Percentiles rank a stretch among this genome's conserved stretches.
phyloP scores from a whole-genome alignment of 2,329 filamentous ascomycete species.

The Aspergillus oerlinghausenensis region DNA sequence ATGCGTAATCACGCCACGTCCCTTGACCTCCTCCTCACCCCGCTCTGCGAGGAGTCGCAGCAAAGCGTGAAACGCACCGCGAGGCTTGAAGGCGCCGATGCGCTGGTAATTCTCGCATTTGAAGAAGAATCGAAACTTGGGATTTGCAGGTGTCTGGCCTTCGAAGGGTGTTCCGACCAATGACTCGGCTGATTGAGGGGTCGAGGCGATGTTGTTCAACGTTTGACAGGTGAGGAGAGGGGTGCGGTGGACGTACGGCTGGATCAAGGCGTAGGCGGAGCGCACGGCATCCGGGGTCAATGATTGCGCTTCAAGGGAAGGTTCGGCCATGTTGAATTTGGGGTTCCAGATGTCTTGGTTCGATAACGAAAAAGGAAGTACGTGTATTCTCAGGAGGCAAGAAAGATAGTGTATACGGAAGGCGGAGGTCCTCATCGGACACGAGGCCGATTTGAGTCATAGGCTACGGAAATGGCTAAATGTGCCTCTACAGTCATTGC shows the following conservation, averaged over 20 bases:
- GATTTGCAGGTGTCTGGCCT: constrained; percentile 55
- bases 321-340: constrained; percentile 39
- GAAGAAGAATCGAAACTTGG: constrained; percentile 74
- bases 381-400: not conserved
- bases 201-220: constrained; percentile 69
- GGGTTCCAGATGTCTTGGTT: not conserved
- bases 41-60: constrained; percentile 61
- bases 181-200: constrained; percentile 54
- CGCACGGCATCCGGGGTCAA: constrained; percentile 69
- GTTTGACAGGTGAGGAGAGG: constrained; percentile 77
- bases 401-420: not conserved
- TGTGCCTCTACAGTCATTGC: not conserved
- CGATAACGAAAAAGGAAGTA: not conserved
- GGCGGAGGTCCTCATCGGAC: not conserved
- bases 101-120: constrained; percentile 94
- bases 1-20: constrained; percentile 79
- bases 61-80: constrained; percentile 85
- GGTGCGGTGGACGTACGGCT: constrained; percentile 72
- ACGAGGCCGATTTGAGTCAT: not conserved
- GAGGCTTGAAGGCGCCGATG: constrained; percentile 86
- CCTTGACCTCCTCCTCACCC: constrained; percentile 57
- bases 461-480: not conserved
- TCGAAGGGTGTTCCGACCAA: constrained; percentile 56
- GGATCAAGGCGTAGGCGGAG: constrained; percentile 68
- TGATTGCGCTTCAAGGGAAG: constrained; percentile 30